phyloP scores from a whole-genome alignment of 345 rosid genomes.

The Eucalyptus erythrocorys region DNA sequence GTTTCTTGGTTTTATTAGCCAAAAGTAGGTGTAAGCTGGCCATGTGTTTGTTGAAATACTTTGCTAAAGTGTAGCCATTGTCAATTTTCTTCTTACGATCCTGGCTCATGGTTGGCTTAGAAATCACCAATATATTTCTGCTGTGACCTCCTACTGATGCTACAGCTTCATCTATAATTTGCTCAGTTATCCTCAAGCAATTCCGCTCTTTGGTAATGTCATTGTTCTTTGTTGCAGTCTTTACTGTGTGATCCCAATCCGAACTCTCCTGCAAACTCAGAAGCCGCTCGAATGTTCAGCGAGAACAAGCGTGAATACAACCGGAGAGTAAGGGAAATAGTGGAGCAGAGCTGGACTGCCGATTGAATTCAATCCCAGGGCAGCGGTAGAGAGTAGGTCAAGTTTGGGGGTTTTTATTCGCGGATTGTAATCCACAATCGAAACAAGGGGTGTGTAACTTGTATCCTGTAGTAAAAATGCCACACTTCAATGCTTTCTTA shows the following conservation, averaged over 20 bases:
- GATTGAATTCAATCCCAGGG: constrained; percentile 3
- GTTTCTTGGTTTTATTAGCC: not conserved
- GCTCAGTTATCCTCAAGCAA: not conserved
- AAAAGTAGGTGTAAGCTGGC: not conserved
- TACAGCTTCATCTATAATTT: not conserved
- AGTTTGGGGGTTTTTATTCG: not conserved
- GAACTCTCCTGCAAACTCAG: constrained; percentile 72
- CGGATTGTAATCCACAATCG: not conserved
- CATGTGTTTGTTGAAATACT: not conserved
- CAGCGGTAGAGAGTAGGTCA: not conserved
- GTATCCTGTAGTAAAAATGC: not conserved
- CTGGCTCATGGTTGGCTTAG: not conserved
- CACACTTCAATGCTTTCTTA: not conserved
- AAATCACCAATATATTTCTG: not conserved
- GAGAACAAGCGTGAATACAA: constrained; percentile 69
- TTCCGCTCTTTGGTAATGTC: not conserved
- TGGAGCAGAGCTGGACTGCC: constrained; percentile 74
- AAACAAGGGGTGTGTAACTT: not conserved
- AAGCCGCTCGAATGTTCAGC: constrained; percentile 70
- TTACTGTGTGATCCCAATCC: constrained; percentile 77
- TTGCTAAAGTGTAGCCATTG: not conserved
- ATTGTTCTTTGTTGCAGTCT: constrained; percentile 17
- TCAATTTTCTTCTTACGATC: not conserved
- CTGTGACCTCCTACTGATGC: not conserved
- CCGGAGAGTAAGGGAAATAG: constrained; percentile 48